Evolutionary conservation across 2,329 filamentous ascomycete genomes (phyloP), one percentile per base, ranked within the genome.

Genomic region (Sordariomycetes sp.): DNA sequence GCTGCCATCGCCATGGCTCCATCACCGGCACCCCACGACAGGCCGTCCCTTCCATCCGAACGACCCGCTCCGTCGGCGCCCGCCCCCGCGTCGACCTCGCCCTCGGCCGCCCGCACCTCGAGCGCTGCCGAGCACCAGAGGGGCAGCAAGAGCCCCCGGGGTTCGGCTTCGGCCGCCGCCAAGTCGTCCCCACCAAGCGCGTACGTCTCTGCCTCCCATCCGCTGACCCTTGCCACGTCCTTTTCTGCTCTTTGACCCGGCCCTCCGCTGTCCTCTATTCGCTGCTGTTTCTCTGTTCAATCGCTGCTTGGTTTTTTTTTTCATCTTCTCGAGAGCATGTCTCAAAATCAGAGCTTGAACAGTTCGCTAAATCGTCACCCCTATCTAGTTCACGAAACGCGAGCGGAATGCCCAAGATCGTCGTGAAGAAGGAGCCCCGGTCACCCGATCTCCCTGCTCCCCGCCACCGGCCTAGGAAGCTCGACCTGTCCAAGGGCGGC

Each of bases 351-450:
- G 25, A 18, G 57, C 43, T 35, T 14, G 34, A 48, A 34, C 28
- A 43, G 32, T 50, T 57, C 59, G 43, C 62, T 64, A 57, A 60
- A 46, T 55, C 37, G 40, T 25, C 54, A 59, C 61, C 59, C 60
- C 59, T 60, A 65, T 60, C 60, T 63, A 67, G 67, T 60, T 66
- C 78, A 72, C 79, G 78, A 74, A 78, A 73, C 77, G 80, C 70
- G 72, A 75, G 70, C 70, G 78, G 74, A 53, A 71, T 73, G 32
- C 89, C 89, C 48, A 92, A 90, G 74, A 95, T 97, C 62, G 81
- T 96, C 63, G 92, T 99, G 60, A 97, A 97, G 79, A 97, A 97
- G 74, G 94, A 99, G 72, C 92, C 92, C 37, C 83, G 88, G 50
- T 97, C 93, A 53, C 93, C 93, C 58, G 88, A 88, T 62, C 83